Evolutionary conservation across 495 filamentous ascomycete species (phyloP).

Genomic region (Penicillium cataractarum): DNA sequence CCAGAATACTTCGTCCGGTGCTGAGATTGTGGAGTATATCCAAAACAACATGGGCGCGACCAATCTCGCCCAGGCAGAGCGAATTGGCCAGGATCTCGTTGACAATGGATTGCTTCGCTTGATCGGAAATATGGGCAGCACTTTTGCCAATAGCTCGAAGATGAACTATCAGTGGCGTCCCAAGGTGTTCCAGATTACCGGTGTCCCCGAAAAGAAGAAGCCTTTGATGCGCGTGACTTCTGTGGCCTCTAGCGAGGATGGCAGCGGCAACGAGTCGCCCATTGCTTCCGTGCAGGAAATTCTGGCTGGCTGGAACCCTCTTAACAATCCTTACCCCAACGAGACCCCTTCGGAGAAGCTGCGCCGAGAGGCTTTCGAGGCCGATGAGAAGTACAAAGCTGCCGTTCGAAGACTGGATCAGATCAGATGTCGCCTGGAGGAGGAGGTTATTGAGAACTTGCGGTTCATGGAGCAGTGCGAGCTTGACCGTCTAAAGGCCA

Average conservation of each 20-base stretch:
- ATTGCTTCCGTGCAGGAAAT: slow-evolving; percentile 84
- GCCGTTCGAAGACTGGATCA: slow-evolving; percentile 82
- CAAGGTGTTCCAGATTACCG: slow-evolving; percentile 84
- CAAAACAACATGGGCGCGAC: slow-evolving; percentile 84
- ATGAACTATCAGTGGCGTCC: slow-evolving; percentile 97
- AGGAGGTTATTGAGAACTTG: slow-evolving; percentile 88
- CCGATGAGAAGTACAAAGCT: slow-evolving; percentile 92
- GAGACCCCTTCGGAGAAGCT: slow-evolving; percentile 87
- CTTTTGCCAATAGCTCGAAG: slow-evolving; percentile 95
- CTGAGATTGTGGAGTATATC: slow-evolving; percentile 93
- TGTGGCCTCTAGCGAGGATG: slow-evolving; percentile 57
- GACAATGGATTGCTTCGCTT: slow-evolving; percentile 83
- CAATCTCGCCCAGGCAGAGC: slow-evolving; percentile 85
- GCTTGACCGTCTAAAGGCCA: slow-evolving; percentile 91
- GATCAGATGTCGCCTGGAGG: slow-evolving; percentile 90
- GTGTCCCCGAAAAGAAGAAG: slow-evolving; percentile 85
- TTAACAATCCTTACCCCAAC: slow-evolving; percentile 86
- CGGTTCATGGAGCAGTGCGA: slow-evolving; percentile 98
- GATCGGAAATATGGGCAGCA: slow-evolving; percentile 91
- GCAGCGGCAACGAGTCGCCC: slow-evolving; percentile 66
- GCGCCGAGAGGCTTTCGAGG: slow-evolving; percentile 84
- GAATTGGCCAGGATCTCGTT: slow-evolving; percentile 91
- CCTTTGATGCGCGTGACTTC: slow-evolving; percentile 72
- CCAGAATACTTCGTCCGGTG: slow-evolving; percentile 83
- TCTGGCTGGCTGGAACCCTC: slow-evolving; percentile 85